Evolutionary conservation across 306 rosid species (phyloP).

Genomic region (Quercus engelmannii): DNA sequence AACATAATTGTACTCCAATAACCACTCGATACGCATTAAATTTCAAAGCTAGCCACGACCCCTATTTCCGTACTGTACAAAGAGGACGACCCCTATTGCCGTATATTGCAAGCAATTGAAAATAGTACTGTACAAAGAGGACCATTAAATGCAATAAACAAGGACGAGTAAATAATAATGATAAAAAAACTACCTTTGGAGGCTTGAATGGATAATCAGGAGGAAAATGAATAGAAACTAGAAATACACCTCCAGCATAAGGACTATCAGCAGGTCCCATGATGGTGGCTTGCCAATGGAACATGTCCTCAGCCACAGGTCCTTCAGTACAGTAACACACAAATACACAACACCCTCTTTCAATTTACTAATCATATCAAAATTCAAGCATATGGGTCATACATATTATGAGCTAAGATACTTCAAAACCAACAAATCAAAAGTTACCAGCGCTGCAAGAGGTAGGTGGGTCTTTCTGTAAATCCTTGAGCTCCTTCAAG

Average conservation of each 20-base stretch:
- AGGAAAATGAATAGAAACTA: slow-evolving; percentile 79
- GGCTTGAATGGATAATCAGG: slow-evolving; percentile 96
- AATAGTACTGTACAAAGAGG: background rate
- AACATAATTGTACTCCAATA: too few species aligned
- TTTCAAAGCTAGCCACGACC: background rate
- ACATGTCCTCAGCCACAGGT: slow-evolving; percentile 95
- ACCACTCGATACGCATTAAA: background rate
- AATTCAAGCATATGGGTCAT: background rate
- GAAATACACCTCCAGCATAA: slow-evolving; percentile 76
- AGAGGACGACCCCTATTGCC: background rate
- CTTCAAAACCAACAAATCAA: background rate
- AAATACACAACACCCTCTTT: too few species aligned
- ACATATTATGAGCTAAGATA: background rate
- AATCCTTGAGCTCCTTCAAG: slow-evolving; percentile 84
- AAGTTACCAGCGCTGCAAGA: slow-evolving; percentile 85
- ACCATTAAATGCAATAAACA: background rate
- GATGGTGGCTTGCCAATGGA: slow-evolving; percentile 91
- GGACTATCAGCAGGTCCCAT: slow-evolving; percentile 94
- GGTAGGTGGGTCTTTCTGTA: slow-evolving; percentile 88
- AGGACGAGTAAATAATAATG: background rate
- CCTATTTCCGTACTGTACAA: background rate
- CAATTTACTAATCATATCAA: too few species aligned
- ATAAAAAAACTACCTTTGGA: slow-evolving; percentile 54
- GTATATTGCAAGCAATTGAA: background rate
- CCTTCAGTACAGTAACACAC: slow-evolving; percentile 29